phyloP scores from a whole-genome alignment of 179 eudicot species.

The Monotropa hypopitys region DNA sequence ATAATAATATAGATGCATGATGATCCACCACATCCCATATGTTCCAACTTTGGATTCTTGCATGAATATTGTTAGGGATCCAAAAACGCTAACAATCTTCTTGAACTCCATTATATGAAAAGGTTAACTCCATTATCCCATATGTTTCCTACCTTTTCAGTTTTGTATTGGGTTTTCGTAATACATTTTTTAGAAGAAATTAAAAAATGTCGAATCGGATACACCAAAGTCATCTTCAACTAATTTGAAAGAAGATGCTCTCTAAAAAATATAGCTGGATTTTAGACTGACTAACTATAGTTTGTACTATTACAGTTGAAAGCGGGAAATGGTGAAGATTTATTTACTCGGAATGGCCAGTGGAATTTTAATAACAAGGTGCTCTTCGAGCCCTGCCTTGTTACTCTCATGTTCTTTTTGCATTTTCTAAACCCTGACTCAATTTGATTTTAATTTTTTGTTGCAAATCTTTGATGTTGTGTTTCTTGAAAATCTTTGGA shows the following conservation, averaged over 20 bases:
- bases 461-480: neutral
- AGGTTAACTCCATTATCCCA: no score
- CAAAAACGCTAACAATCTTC: no score
- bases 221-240: no score
- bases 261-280: no score
- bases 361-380: constrained; percentile 90
- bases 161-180: no score
- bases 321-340: constrained; percentile 61
- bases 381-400: neutral
- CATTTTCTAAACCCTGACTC: neutral
- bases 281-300: neutral
- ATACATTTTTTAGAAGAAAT: no score
- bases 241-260: no score
- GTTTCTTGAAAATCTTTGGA: neutral
- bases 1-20: neutral
- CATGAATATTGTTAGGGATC: neutral
- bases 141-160: no score
- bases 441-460: neutral
- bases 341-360: constrained; percentile 65
- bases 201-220: no score
- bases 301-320: constrained; percentile 38
- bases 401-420: neutral
- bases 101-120: no score
- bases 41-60: neutral
- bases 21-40: neutral